Evolutionary conservation across 805 yeast genomes (phyloP).

Genomic region (Ogataea trehalophila): DNA sequence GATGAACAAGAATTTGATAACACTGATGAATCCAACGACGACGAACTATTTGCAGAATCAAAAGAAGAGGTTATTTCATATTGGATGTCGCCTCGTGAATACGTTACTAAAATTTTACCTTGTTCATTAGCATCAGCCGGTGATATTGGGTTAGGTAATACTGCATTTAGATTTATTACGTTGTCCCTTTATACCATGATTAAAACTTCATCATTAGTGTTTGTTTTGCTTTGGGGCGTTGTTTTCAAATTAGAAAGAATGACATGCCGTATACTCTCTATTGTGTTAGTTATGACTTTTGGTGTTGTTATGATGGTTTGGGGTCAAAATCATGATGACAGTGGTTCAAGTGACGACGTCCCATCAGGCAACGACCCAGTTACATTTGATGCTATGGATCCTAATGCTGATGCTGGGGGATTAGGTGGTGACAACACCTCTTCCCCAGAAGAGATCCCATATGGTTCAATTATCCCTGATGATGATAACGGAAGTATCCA

Average conservation of each 20-base stretch:
- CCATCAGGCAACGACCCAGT: background rate
- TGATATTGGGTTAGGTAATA: slow-evolving; percentile 90
- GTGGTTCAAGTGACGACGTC: background rate
- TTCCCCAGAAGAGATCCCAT: slow-evolving; percentile 10
- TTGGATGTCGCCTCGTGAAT: slow-evolving; percentile 33
- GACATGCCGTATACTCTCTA: slow-evolving; percentile 58
- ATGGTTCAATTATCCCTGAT: slow-evolving; percentile 21
- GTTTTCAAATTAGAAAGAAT: slow-evolving; percentile 73
- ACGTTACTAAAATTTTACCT: slow-evolving; percentile 60
- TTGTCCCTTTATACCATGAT: slow-evolving; percentile 88
- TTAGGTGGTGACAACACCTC: slow-evolving; percentile 1
- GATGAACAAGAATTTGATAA: background rate
- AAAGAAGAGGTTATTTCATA: slow-evolving; percentile 12
- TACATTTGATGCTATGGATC: background rate
- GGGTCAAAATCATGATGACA: slow-evolving; percentile 32
- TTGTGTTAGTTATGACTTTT: slow-evolving; percentile 71
- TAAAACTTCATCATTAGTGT: slow-evolving; percentile 81
- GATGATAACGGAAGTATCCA: slow-evolving; percentile 9
- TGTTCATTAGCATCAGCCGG: slow-evolving; percentile 87
- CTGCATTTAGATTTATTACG: slow-evolving; percentile 73
- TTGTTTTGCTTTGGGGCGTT: slow-evolving; percentile 86
- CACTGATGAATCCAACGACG: slow-evolving; percentile 3
- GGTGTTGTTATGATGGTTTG: slow-evolving; percentile 90
- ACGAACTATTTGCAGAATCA: slow-evolving; percentile 1
- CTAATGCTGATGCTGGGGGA: background rate